These are phyloP conservation scores for Leccinum rimulosum DNA, from an alignment of 768 basidiomycete species.

Conservation along the genomic window DNA sequence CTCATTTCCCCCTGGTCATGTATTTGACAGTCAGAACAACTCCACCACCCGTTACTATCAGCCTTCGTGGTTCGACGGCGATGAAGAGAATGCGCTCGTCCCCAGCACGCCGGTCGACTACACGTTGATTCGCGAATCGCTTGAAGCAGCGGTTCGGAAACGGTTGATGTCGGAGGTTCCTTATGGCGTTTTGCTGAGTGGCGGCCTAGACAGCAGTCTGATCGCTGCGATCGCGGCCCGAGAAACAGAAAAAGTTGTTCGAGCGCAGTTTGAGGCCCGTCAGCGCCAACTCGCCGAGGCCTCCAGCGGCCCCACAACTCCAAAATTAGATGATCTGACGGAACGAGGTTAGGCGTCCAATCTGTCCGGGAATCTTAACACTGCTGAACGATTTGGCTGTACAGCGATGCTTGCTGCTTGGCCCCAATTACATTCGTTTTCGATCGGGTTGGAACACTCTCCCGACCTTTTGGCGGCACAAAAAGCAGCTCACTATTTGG, in stretches of 20 bases:
- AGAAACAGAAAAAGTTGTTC: slow-evolving; percentile 90
- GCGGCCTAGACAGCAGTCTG: slow-evolving; percentile 93
- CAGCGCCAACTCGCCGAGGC: slow-evolving; percentile 55
- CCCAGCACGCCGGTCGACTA: slow-evolving; percentile 65
- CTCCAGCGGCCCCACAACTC: slow-evolving; percentile 56
- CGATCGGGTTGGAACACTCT: slow-evolving; percentile 91
- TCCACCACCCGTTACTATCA: slow-evolving; percentile 82
- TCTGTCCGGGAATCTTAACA: neutral
- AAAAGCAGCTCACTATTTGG: slow-evolving; percentile 90
- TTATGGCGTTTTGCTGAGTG: slow-evolving; percentile 93
- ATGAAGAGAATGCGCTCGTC: slow-evolving; percentile 56
- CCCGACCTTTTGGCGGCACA: slow-evolving; percentile 93
- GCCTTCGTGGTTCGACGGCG: slow-evolving; percentile 89
- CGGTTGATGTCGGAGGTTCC: slow-evolving; percentile 98
- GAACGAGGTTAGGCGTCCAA: slow-evolving; percentile 51
- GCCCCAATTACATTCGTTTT: slow-evolving; percentile 98
- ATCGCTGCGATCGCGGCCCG: slow-evolving; percentile 94
- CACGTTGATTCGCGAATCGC: slow-evolving; percentile 67
- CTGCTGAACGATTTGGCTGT: slow-evolving; percentile 5
- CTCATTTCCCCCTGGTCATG: slow-evolving; percentile 95
- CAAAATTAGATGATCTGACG: slow-evolving; percentile 41
- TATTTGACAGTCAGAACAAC: slow-evolving; percentile 83
- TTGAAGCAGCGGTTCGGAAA: slow-evolving; percentile 92
- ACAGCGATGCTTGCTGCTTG: slow-evolving; percentile 77
- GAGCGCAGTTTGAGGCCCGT: slow-evolving; percentile 71